A percentile compares a stretch with the other conserved stretches of the same genome.
phyloP scores from a whole-genome alignment of 345 rosid genomes.

The Bruguiera sexangula region DNA sequence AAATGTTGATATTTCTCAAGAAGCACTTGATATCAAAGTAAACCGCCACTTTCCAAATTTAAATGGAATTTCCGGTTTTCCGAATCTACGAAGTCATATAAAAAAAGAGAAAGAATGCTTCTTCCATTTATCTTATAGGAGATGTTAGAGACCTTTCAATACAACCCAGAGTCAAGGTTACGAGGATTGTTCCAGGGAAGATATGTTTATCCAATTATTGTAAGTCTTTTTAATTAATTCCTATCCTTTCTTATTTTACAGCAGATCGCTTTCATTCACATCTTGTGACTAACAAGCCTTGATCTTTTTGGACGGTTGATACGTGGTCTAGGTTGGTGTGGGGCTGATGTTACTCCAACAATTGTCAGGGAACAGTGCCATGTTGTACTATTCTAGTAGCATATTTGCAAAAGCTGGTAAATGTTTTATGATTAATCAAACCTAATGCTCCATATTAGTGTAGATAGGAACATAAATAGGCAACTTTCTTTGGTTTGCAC shows the following conservation, averaged over 20 bases:
- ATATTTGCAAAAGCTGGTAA: constrained; percentile 43
- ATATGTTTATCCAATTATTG: constrained; percentile 18
- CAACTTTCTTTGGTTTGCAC: not conserved
- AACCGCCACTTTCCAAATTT: not conserved
- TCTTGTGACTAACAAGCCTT: no score
- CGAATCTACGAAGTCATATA: not conserved
- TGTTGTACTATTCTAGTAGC: constrained; percentile 31
- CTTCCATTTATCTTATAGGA: constrained; percentile 15
- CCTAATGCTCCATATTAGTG: not conserved
- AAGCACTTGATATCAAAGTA: constrained; percentile 50
- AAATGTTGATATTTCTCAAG: constrained; percentile 36
- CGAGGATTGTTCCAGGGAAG: constrained; percentile 17
- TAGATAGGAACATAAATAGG: not conserved
- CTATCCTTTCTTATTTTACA: not conserved
- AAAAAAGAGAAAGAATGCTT: not conserved
- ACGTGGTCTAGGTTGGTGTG: constrained; percentile 36
- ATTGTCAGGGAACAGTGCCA: constrained; percentile 35
- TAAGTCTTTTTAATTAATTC: not conserved
- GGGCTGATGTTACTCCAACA: constrained; percentile 45
- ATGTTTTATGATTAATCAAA: not conserved
- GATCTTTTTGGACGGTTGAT: no score
- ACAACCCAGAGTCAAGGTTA: constrained; percentile 18
- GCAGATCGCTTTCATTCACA: no score
- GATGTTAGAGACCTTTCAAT: constrained; percentile 19
- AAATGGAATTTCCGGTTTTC: not conserved